Conservation (phyloP, 2,329 filamentous ascomycete genomes). For the Beauveria asiatica region DNA sequence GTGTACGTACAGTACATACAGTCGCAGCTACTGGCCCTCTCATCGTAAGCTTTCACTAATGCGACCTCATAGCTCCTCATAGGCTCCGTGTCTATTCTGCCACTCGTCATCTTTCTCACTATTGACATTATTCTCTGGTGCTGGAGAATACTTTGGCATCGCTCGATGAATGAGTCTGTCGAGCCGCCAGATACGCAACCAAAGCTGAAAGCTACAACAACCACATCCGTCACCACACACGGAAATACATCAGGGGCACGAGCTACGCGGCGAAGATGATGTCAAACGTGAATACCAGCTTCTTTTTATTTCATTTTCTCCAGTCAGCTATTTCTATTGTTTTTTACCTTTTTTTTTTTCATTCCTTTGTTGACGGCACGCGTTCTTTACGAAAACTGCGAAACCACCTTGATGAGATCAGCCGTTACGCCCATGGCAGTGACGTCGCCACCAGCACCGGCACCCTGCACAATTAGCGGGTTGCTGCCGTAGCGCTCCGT, state of each 20-base stretch:
- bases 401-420: slow-evolving; percentile 82
- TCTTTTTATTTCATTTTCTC: not conserved
- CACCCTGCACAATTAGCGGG: slow-evolving; percentile 89
- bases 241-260: not conserved
- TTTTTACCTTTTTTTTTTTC: not conserved
- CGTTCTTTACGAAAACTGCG: slow-evolving; percentile 47
- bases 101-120: slow-evolving; percentile 37
- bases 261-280: slow-evolving; percentile 3
- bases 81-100: slow-evolving; percentile 37
- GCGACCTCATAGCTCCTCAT: slow-evolving; percentile 18
- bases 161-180: not conserved
- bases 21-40: too few species aligned
- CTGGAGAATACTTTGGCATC: slow-evolving; percentile 33
- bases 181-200: not conserved
- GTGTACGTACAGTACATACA: not conserved
- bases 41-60: not conserved
- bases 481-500: slow-evolving; percentile 88
- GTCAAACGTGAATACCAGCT: not conserved
- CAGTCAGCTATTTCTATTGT: not conserved
- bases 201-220: not conserved
- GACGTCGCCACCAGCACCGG: slow-evolving; percentile 87
- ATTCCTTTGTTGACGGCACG: not conserved
- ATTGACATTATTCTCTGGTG: slow-evolving; percentile 46
- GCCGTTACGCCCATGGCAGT: slow-evolving; percentile 97
- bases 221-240: not conserved